Conservation (phyloP, 495 filamentous ascomycete genomes). For the Tuber aestivum region DNA sequence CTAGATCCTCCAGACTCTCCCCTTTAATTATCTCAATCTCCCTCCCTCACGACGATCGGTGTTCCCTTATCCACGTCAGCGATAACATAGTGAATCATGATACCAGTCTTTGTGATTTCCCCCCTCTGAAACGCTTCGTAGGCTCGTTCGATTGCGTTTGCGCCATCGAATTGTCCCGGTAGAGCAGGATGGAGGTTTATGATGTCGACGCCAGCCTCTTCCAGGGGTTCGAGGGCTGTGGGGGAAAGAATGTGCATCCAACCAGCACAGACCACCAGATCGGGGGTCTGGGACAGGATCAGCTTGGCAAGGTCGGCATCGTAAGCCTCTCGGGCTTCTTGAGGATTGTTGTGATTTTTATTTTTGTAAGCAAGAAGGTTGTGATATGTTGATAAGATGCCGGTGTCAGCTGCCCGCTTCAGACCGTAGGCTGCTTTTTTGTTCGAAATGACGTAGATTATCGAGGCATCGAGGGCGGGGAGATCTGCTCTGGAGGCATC, state of each 20-base stretch:
- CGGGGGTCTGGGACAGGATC: conserved; percentile 58
- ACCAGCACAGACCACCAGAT: conserved; percentile 64
- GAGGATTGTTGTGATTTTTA: conserved; percentile 46
- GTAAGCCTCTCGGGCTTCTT: conserved; percentile 60
- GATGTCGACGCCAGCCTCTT: conserved; percentile 55
- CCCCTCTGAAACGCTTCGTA: conserved; percentile 68
- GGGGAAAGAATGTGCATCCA: conserved; percentile 69
- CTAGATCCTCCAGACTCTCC: conserved; percentile 60
- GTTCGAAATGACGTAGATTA: conserved; percentile 78
- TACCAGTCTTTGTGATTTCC: conserved; percentile 63
- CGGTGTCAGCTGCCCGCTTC: conserved; percentile 59
- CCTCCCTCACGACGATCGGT: conserved; percentile 62
- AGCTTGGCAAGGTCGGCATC: conserved; percentile 72
- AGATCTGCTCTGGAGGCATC: conserved; percentile 53
- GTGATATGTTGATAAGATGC: conserved; percentile 78
- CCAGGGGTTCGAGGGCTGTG: conserved; percentile 61
- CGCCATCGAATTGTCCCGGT: conserved; percentile 69
- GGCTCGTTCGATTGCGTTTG: conserved; percentile 70
- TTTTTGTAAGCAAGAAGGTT: conserved; percentile 67
- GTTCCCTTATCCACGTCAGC: conserved; percentile 74
- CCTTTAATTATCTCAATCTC: conserved; percentile 66
- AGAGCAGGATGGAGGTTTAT: conserved; percentile 86
- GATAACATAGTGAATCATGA: conserved; percentile 93
- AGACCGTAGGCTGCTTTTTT: conserved; percentile 73
- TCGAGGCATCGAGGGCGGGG: conserved; percentile 55